phyloP scores from a whole-genome alignment of 768 basidiomycete species.

The Leucocoprinus leucothites region DNA sequence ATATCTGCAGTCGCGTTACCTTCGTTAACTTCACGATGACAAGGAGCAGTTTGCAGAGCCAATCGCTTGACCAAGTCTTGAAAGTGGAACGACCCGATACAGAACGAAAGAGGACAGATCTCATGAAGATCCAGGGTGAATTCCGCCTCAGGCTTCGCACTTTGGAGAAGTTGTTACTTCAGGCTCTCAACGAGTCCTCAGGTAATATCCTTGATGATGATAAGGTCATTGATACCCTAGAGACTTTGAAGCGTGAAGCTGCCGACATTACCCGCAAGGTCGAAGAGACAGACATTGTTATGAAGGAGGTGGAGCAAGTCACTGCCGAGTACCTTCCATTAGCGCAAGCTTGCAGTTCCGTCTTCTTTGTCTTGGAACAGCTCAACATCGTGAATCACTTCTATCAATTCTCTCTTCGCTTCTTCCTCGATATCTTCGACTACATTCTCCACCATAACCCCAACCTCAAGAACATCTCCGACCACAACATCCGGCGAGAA shows the following conservation, averaged over 20 bases:
- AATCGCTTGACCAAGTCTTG: conserved; percentile 94
- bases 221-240: conserved; percentile 95
- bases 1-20: conserved; percentile 96
- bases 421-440: conserved; percentile 99
- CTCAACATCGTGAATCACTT: conserved; percentile 94
- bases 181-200: conserved; percentile 93
- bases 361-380: conserved; percentile 97
- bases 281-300: conserved; percentile 92
- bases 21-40: conserved; percentile 99
- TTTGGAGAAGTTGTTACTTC: conserved; percentile 87
- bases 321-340: conserved; percentile 92
- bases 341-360: conserved; percentile 92
- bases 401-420: conserved; percentile 96
- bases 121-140: conserved; percentile 98
- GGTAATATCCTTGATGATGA: conserved; percentile 99
- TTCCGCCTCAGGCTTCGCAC: conserved; percentile 91
- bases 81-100: conserved; percentile 97
- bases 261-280: conserved; percentile 95
- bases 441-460: conserved; percentile 91
- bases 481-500: conserved; percentile 68
- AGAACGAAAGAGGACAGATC: conserved; percentile 90
- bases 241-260: conserved; percentile 93
- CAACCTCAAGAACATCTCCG: conserved; percentile 75
- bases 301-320: conserved; percentile 95
- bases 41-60: conserved; percentile 95